Conservation (phyloP, 108 stramenopile genomes). For the Pseudonitzschia multiseries region DNA sequence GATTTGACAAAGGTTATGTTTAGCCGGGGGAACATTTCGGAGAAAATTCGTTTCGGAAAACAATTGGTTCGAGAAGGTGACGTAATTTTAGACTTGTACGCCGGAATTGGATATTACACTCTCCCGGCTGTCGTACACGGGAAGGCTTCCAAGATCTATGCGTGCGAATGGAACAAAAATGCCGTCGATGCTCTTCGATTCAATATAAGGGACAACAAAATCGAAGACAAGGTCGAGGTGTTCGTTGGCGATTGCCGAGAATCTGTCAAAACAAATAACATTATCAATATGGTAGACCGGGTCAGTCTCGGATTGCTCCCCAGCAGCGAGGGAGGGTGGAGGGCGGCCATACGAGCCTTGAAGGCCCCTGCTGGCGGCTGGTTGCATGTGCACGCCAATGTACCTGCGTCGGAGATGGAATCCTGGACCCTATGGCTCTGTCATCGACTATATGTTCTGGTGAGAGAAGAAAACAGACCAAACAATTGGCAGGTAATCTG, state of each 20-base stretch:
- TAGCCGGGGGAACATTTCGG: slow-evolving; percentile 89
- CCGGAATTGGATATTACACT: slow-evolving; percentile 97
- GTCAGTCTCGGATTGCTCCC: slow-evolving; percentile 94
- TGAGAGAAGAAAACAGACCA: slow-evolving; percentile 2
- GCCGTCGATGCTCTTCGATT: slow-evolving; percentile 70
- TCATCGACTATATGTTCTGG: slow-evolving; percentile 31
- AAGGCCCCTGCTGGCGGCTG: slow-evolving; percentile 56
- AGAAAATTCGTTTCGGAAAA: slow-evolving; percentile 87
- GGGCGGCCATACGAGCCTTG: slow-evolving; percentile 74
- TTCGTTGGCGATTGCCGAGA: slow-evolving; percentile 81
- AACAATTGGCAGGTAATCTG: slow-evolving; percentile 64
- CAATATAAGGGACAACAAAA: slow-evolving; percentile 80
- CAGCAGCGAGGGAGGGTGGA: slow-evolving; percentile 89
- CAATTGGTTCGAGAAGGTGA: slow-evolving; percentile 68
- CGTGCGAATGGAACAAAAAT: slow-evolving; percentile 93
- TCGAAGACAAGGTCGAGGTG: slow-evolving; percentile 62
- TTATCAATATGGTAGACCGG: slow-evolving; percentile 70
- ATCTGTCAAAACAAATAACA: slow-evolving; percentile 28
- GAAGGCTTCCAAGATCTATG: slow-evolving; percentile 62
- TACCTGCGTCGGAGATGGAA: slow-evolving; percentile 53
- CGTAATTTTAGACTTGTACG: slow-evolving; percentile 89
- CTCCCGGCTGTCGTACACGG: slow-evolving; percentile 85
- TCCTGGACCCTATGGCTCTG: slow-evolving; percentile 77
- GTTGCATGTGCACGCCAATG: slow-evolving; percentile 95
- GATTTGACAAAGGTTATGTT: slow-evolving; percentile 96